These are phyloP conservation scores for Aspergillus sp. DNA, from an alignment of 2,329 filamentous ascomycete species.

Conservation along the genomic window DNA sequence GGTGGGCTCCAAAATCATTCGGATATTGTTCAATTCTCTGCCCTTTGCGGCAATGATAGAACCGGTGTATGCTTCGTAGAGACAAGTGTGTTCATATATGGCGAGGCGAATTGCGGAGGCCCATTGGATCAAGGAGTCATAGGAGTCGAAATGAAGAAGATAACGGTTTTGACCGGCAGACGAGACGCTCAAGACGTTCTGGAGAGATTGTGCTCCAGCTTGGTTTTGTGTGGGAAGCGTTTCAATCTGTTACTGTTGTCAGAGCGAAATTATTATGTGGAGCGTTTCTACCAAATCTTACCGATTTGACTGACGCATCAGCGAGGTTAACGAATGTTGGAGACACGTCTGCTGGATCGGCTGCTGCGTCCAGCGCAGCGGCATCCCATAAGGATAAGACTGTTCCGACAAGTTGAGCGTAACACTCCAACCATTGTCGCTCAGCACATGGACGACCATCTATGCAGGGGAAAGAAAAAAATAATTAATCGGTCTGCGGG, in stretches of 20 bases:
- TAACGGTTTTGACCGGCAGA: conserved; percentile 96
- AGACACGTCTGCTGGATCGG: conserved; percentile 78
- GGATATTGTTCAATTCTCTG: conserved; percentile 84
- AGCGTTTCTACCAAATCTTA: conserved; percentile 44
- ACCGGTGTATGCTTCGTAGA: conserved; percentile 96
- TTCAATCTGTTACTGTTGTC: conserved; percentile 64
- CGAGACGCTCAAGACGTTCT: conserved; percentile 93
- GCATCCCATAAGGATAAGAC: conserved; percentile 96
- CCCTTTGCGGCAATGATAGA: conserved; percentile 94
- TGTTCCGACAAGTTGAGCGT: conserved; percentile 92
- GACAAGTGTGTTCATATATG: conserved; percentile 88
- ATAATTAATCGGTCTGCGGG: conserved; percentile 30
- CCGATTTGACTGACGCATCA: conserved; percentile 98
- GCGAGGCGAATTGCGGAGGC: conserved; percentile 88
- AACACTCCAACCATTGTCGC: conserved; percentile 92
- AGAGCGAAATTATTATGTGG: neutral
- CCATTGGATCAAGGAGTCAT: conserved; percentile 92
- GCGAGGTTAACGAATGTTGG: conserved; percentile 96
- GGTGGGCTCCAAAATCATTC: conserved; percentile 78
- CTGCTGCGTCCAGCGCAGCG: conserved; percentile 81
- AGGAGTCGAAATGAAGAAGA: conserved; percentile 91
- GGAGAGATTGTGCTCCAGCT: conserved; percentile 70
- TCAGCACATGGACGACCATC: conserved; percentile 84
- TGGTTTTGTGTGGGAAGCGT: conserved; percentile 79
- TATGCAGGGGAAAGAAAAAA: conserved; percentile 37